A percentile compares a stretch with the other conserved stretches of the same genome.
Conservation (phyloP, 805 yeast genomes). For the Candida xyloterini region DNA sequence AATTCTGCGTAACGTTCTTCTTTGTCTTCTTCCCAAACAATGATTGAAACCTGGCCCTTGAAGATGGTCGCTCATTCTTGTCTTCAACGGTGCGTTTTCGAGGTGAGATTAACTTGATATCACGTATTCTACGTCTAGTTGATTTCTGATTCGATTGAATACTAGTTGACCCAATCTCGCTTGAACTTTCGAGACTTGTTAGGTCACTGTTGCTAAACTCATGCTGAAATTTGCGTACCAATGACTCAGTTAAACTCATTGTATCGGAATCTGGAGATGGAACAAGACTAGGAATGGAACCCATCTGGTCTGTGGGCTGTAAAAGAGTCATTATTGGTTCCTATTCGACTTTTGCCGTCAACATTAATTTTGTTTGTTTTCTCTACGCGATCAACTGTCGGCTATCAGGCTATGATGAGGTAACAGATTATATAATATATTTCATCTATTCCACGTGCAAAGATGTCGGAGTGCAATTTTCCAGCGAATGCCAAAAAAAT, state of each 20-base stretch:
- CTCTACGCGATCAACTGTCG: conserved; percentile 4
- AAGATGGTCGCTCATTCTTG: conserved; percentile 5
- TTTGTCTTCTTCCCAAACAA: background rate
- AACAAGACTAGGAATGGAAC: background rate
- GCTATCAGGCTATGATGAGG: background rate
- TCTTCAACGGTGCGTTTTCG: conserved; percentile 11
- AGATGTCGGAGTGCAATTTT: conserved; percentile 13
- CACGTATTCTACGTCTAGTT: conserved; percentile 8
- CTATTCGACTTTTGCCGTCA: background rate
- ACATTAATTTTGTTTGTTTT: background rate
- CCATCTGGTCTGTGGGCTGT: background rate
- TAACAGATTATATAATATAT: too few relatives aligned
- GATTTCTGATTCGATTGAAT: background rate
- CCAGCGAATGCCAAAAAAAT: conserved; percentile 6
- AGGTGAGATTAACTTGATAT: conserved; percentile 14
- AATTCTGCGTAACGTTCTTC: background rate
- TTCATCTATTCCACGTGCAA: background rate
- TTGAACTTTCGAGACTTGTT: background rate
- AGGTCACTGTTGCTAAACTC: conserved; percentile 8
- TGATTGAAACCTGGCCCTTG: background rate
- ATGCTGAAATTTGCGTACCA: conserved; percentile 19
- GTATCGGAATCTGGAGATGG: conserved; percentile 8
- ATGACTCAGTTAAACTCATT: conserved; percentile 17
- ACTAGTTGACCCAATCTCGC: background rate
- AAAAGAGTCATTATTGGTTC: background rate